Evolutionary conservation across 129 eudicot genomes (phyloP).

Genomic region (sunflower (Helianthus annuus)): HanXRQr2.0-SUNRISE NC_035436.2:58689075-58689574

Average conservation of each 20-base stretch:
- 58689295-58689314: not conserved
- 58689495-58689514: too few species aligned
- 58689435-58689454: too few species aligned
- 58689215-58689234: not conserved
- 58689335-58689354: conserved; percentile 1
- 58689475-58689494: too few species aligned
- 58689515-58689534: too few species aligned
- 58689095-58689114: not conserved
- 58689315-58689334: not conserved
- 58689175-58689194: not conserved
- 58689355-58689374: not conserved
- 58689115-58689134: not conserved
- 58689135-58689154: too few species aligned
- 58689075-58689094: too few species aligned
- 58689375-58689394: not conserved
- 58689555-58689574: too few species aligned
- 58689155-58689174: too few species aligned
- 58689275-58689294: not conserved
- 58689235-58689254: conserved; percentile 2
- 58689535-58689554: too few species aligned
- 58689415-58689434: not conserved
- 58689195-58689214: not conserved
- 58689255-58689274: not conserved
- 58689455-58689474: too few species aligned
- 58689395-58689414: not conserved